Evolutionary conservation across 1,284 basidiomycete species (phyloP), one percentile per base, ranked within the genome.

Genomic region (Naganishia albida): DNA sequence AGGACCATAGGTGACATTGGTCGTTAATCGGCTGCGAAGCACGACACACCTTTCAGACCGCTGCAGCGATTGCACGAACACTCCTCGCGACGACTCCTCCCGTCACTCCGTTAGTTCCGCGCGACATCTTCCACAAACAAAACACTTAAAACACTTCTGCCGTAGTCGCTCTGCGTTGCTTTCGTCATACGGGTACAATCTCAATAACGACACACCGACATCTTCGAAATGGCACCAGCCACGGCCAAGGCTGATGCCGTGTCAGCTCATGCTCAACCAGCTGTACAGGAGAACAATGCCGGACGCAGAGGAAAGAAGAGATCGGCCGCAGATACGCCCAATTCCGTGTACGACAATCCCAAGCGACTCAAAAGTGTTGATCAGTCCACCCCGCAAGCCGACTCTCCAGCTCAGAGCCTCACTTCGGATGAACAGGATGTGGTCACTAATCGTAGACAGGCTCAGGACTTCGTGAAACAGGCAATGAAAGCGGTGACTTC

Each of bases 41-140:
- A n/a, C n/a, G n/a, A 34, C 34, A 34, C 34, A 6, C 34, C 34
- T 6, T 6, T 34, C 34, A 34, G 6, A 34, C 6, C 34, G 34
- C 10, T 34, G 10, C 34, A 34, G 34, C 34, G n/a, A n/a, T n/a
- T n/a, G n/a, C n/a, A n/a, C n/a, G n/a, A n/a, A n/a, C n/a, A n/a
- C n/a, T n/a, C n/a, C n/a, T n/a, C 40, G 23, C 16, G 18, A 3
- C 25, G 12, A 23, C 18, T 16, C 42, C 2, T 23, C 15, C 15
- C 20, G 12, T n/a, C 25, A 10, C 40, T 7, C n/a, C 54, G 23
- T 26, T 42, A 28, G 18, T 28, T 38, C 44, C 57, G 57, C 57
- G 57, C 57, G 57, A 60, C 57, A 38, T 50, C 51, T 60, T 46
- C 23, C 57, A 60, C 43, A 60, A 60, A 60, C 46, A 60, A 60